Evolutionary conservation across 768 basidiomycete species (phyloP).

Genomic region (Trametes sanguinea): DNA sequence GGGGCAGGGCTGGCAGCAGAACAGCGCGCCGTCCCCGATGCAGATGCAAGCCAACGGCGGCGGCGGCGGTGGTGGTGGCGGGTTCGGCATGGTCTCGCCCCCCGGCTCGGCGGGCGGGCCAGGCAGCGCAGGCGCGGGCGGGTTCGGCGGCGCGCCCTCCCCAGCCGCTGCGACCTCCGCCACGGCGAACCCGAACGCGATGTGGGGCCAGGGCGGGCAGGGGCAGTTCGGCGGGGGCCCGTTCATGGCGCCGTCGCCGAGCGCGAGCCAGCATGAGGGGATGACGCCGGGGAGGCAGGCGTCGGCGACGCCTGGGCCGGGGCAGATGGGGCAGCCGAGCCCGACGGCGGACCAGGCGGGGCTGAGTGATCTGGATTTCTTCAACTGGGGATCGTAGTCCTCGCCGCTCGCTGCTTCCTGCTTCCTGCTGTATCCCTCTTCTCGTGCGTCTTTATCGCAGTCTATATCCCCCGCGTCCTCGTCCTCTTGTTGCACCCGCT

Average conservation of each 20-base stretch:
- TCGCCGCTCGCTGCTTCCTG: slow-evolving; percentile 14
- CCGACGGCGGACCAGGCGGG: slow-evolving; percentile 46
- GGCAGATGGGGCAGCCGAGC: slow-evolving; percentile 40
- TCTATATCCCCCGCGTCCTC: neutral
- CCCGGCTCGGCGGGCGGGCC: slow-evolving; percentile 17
- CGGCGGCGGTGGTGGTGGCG: neutral
- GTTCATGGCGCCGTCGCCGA: slow-evolving; percentile 28
- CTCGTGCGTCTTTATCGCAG: neutral
- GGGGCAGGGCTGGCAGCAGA: slow-evolving; percentile 34
- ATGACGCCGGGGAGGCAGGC: slow-evolving; percentile 44
- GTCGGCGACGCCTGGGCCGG: slow-evolving; percentile 47
- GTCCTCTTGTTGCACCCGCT: neutral
- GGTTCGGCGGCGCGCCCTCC: slow-evolving; percentile 18
- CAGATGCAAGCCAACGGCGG: neutral
- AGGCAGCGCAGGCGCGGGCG: neutral
- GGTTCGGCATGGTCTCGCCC: slow-evolving; percentile 19
- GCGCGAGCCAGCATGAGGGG: slow-evolving; percentile 24
- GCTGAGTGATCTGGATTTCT: slow-evolving; percentile 53
- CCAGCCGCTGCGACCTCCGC: slow-evolving; percentile 4
- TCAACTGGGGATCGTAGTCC: slow-evolving; percentile 49
- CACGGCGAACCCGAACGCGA: slow-evolving; percentile 20
- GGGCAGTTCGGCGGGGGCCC: slow-evolving; percentile 20
- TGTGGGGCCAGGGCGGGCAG: slow-evolving; percentile 13
- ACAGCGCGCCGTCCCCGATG: slow-evolving; percentile 16
- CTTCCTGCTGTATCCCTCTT: slow-evolving; percentile 11